Evolutionary conservation across 2,329 filamentous ascomycete genomes (phyloP).

Genomic region (Phyllosticta citribraziliensis): DNA sequence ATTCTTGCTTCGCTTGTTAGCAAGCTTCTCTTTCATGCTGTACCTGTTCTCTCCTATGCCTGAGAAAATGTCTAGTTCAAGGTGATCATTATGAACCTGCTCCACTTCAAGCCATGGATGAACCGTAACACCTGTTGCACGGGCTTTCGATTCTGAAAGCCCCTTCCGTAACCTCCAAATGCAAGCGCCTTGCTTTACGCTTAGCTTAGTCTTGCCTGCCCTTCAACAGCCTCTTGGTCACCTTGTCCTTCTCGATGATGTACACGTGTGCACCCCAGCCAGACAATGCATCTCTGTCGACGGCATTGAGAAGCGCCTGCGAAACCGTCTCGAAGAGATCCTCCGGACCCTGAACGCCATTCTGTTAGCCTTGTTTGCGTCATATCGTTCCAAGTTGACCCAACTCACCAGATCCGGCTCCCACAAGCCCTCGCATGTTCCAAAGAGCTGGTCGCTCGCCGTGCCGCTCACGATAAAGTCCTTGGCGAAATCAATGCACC

Average conservation of each 20-base stretch:
- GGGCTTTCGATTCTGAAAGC: not conserved
- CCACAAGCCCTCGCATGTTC: conserved; percentile 96
- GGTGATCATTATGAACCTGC: conserved; percentile 6
- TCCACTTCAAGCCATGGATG: not conserved
- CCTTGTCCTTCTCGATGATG: conserved; percentile 99
- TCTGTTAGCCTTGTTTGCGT: not conserved
- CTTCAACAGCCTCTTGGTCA: conserved; percentile 97
- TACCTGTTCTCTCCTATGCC: not conserved
- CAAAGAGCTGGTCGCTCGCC: conserved; percentile 93
- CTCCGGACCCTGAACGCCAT: conserved; percentile 59
- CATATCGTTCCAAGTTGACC: not conserved
- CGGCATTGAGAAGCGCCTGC: conserved; percentile 86
- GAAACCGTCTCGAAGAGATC: conserved; percentile 98
- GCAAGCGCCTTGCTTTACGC: not conserved
- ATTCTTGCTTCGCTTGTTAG: not conserved
- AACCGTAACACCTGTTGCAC: not conserved
- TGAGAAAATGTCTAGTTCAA: not conserved
- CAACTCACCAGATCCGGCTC: conserved; percentile 82
- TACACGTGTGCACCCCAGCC: conserved; percentile 99
- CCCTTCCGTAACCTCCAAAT: not conserved
- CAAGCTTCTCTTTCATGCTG: not conserved
- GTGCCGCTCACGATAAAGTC: conserved; percentile 98
- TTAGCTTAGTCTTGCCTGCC: conserved; percentile 70
- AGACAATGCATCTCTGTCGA: conserved; percentile 91
- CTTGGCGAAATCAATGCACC: conserved; percentile 98